Conservation (phyloP, 2,329 filamentous ascomycete species). For the Phialophora tarda region DNA sequence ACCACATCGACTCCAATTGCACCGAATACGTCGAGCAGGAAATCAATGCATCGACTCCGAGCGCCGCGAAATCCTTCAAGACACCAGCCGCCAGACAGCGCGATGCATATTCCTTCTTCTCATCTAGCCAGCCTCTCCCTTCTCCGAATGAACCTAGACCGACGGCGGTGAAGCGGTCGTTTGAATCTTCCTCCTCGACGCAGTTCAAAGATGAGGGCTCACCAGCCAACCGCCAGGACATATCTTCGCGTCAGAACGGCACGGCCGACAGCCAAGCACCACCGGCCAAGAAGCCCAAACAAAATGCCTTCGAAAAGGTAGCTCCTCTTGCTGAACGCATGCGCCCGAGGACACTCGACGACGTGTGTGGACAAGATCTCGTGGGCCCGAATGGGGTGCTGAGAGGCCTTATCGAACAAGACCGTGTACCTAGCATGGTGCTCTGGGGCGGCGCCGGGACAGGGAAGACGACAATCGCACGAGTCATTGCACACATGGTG, state of each 20-base stretch:
- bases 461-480: constrained; percentile 73
- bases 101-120: constrained; percentile 38
- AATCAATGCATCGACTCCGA: constrained; percentile 43
- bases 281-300: constrained; percentile 69
- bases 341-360: constrained; percentile 81
- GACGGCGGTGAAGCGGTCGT: constrained; percentile 21
- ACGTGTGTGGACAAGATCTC: constrained; percentile 89
- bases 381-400: constrained; percentile 85
- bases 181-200: constrained; percentile 11
- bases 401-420: constrained; percentile 81
- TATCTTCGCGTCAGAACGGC: constrained; percentile 4
- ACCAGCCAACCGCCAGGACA: not conserved
- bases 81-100: constrained; percentile 52
- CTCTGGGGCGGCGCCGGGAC: constrained; percentile 68
- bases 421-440: constrained; percentile 91
- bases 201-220: not conserved
- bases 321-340: constrained; percentile 93
- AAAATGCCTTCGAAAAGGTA: constrained; percentile 63
- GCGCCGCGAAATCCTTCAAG: constrained; percentile 61
- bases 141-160: constrained; percentile 15
- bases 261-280: not conserved
- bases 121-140: constrained; percentile 27
- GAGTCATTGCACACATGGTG: constrained; percentile 82
- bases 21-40: constrained; percentile 62
- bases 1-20: constrained; percentile 87